These are phyloP conservation scores for Taphrina deformans DNA, from an alignment of 1,139 yeast species.

Conservation along the genomic window DNA sequence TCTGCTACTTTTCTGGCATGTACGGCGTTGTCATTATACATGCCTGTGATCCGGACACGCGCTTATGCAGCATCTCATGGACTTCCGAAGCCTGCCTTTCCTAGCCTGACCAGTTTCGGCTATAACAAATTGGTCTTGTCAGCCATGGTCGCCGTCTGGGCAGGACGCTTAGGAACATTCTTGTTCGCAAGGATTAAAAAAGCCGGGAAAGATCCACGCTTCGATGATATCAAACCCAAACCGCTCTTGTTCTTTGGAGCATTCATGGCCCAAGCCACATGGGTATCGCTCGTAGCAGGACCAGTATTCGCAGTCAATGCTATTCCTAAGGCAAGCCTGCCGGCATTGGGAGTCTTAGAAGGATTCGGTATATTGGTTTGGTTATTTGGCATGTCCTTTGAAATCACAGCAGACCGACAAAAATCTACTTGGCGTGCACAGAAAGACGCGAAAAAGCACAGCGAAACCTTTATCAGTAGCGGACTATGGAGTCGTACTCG, in stretches of 20 bases:
- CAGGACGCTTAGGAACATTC: constrained; percentile 29
- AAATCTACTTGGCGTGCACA: constrained; percentile 25
- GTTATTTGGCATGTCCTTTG: constrained; percentile 31
- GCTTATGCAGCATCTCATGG: constrained; percentile 14
- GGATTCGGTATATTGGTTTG: constrained; percentile 18
- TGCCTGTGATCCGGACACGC: constrained; percentile 28
- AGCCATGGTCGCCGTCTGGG: constrained; percentile 29
- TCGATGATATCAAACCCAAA: constrained; percentile 27
- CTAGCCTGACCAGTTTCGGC: constrained; percentile 8
- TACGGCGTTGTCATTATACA: constrained; percentile 23
- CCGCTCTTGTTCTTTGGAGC: constrained; percentile 29
- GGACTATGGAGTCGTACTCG: constrained; percentile 24
- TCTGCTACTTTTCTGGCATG: constrained; percentile 19
- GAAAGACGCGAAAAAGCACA: constrained; percentile 29
- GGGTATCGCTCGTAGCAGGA: constrained; percentile 32
- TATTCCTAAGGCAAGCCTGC: constrained; percentile 12
- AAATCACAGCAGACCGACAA: constrained; percentile 28
- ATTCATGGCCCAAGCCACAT: constrained; percentile 32
- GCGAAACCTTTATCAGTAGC: constrained; percentile 14
- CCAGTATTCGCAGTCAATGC: constrained; percentile 32
- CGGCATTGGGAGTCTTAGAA: constrained; percentile 24
- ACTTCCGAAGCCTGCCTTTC: constrained; percentile 19
- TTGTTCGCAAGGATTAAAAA: constrained; percentile 18
- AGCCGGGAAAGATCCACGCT: constrained; percentile 31
- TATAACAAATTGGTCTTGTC: constrained; percentile 18